A percentile compares a stretch with the other conserved stretches of the same genome.
Evolutionary conservation across 1,284 basidiomycete genomes (phyloP).

Genomic region (Naganishia liquefaciens): DNA sequence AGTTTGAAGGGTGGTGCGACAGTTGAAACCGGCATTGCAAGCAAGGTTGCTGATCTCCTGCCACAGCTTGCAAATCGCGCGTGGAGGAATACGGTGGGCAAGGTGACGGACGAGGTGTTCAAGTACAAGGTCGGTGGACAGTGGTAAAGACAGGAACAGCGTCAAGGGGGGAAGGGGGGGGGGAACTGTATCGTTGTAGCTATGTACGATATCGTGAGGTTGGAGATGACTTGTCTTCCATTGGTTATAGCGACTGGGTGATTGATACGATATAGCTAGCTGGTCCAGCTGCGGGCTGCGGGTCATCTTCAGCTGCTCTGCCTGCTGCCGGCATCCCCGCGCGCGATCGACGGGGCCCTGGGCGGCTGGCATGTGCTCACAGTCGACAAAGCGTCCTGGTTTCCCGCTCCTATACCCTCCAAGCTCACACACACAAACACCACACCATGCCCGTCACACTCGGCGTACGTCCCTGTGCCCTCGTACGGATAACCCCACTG

Average conservation of each 20-base stretch:
- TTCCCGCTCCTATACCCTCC: not conserved
- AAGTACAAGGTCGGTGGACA: constrained; percentile 34
- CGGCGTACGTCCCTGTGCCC: not conserved
- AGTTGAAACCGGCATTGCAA: no score
- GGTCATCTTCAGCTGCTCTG: no score
- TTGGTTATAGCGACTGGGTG: no score
- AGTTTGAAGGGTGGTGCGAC: not conserved
- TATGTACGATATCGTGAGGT: no score
- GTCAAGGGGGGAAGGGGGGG: no score
- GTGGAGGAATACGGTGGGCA: constrained; percentile 33
- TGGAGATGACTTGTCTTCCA: no score
- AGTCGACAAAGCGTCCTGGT: not conserved
- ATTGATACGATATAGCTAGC: no score
- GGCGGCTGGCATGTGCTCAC: not conserved
- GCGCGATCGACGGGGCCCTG: no score
- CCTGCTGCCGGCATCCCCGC: not conserved
- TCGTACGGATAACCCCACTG: not conserved
- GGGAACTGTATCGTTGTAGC: no score
- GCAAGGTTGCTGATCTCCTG: not conserved
- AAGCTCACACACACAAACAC: not conserved
- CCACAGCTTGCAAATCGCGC: constrained; percentile 8
- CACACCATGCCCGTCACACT: constrained; percentile 18
- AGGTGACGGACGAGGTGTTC: constrained; percentile 31
- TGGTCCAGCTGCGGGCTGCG: no score
- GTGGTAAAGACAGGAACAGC: constrained; percentile 18